These are phyloP conservation scores for Zymoseptoria brevis DNA, from an alignment of 2,329 filamentous ascomycete species.

Conservation along the genomic window DNA sequence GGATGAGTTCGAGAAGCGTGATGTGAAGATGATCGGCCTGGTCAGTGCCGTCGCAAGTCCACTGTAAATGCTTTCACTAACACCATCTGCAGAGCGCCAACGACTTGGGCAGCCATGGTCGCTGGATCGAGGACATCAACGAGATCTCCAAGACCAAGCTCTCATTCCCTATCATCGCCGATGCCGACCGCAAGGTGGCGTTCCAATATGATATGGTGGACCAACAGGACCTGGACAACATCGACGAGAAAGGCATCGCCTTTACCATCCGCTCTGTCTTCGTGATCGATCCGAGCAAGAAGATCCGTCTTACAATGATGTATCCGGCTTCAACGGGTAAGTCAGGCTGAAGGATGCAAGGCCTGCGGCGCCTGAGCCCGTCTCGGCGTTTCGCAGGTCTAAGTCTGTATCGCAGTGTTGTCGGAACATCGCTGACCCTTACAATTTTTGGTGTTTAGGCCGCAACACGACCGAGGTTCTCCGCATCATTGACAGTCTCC, in stretches of 20 bases:
- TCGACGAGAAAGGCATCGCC: constrained; percentile 49
- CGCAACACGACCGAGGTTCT: constrained; percentile 51
- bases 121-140: constrained; percentile 43
- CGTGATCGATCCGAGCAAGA: constrained; percentile 58
- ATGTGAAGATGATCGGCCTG: constrained; percentile 85
- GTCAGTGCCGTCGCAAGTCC: constrained; percentile 25
- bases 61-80: background rate
- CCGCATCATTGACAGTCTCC: constrained; percentile 50
- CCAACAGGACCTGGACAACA: constrained; percentile 50
- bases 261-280: constrained; percentile 60
- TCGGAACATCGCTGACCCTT: too few relatives aligned
- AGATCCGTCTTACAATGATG: constrained; percentile 47
- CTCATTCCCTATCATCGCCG: constrained; percentile 46
- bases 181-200: constrained; percentile 46
- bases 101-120: constrained; percentile 67
- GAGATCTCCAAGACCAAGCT: constrained; percentile 43
- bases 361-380: too few relatives aligned
- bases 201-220: constrained; percentile 47
- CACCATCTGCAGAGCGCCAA: constrained; percentile 59
- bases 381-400: too few relatives aligned
- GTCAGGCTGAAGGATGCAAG: too few relatives aligned
- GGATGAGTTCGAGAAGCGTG: constrained; percentile 77
- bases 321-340: constrained; percentile 81
- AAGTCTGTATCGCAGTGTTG: too few relatives aligned
- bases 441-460: too few relatives aligned